Base-by-base conservation (phyloP, 129 eudicot genomes). In the Apium graveolens region DNA sequence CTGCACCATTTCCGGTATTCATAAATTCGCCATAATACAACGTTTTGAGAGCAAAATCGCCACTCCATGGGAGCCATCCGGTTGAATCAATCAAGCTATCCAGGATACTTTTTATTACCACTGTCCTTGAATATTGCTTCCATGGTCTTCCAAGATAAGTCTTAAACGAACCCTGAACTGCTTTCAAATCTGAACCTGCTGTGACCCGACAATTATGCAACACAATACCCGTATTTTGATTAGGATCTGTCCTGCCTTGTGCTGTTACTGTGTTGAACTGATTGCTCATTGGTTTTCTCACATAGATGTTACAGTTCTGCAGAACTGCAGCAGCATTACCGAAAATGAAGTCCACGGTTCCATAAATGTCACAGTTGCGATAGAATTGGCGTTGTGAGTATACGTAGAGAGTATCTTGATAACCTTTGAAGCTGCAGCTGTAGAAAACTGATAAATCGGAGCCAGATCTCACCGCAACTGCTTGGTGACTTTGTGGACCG, bases 1-100 rank as follows among this genome's bases (percentile, higher is more conserved):
- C 70, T 13, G 80, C 48, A 17, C 80, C 80, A 20, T 24, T 14
- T 38, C 80, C 80, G 2, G 13, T 77, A 57, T 77, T 77, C 42
- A 16, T 21, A 38, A 20, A 77, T 48, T 77, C 80, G 13, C 44
- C 80, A 37, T 77, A 77, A 39, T 71, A 71, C 75, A 71, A 10
- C 0, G 75, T 71, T 71, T 71, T 71, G 6, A 71, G 48, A 3
- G 49, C 75, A 71, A 71, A 71, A 39, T 21, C 13, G 12, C 75
- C 75, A 10, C 43, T 38, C 75, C 75, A 71, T 0, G 46, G 48
- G 4, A 71, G 27, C 75, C 75, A 71, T 1, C 75, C 75, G 0
- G 43, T 42, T 21, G 75, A 38, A 39, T 71, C 48, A 71, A 71
- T 71, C 31, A 71, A 37, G 27, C 31, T 32, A 20, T 71, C 75